Conservation (phyloP, 1,284 basidiomycete genomes). For the Rhodotorula sp. region DNA sequence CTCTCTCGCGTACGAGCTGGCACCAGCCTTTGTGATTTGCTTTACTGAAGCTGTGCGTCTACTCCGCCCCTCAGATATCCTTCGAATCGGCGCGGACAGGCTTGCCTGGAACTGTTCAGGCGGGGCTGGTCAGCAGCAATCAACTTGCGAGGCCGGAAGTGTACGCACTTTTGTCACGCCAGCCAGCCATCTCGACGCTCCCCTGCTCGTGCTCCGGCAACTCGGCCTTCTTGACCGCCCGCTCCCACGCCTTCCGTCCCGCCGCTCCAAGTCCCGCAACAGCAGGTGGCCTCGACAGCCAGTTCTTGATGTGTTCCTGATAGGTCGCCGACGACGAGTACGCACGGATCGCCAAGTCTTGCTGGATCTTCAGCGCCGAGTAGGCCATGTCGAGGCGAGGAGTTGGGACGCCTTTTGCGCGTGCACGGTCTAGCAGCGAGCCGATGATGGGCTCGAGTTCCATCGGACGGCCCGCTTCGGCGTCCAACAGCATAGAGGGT, state of each 20-base stretch:
- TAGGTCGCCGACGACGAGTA: constrained; percentile 15
- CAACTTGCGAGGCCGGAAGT: not conserved
- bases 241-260: constrained; percentile 32
- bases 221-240: constrained; percentile 10
- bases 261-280: constrained; percentile 21
- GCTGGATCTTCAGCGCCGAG: constrained; percentile 30
- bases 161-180: constrained; percentile 23
- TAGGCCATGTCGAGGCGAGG: constrained; percentile 39
- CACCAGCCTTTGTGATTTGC: too few relatives aligned
- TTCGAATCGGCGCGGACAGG: constrained; percentile 3
- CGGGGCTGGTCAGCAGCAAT: not conserved
- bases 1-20: too few relatives aligned
- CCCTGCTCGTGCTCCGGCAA: constrained; percentile 10
- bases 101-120: constrained; percentile 19
- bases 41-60: too few relatives aligned
- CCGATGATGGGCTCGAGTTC: constrained; percentile 40
- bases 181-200: constrained; percentile 9
- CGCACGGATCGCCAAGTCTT: constrained; percentile 13
- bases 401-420: constrained; percentile 34
- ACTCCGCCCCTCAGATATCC: too few relatives aligned
- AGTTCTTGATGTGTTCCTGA: constrained; percentile 30
- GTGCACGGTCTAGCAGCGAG: constrained; percentile 35
- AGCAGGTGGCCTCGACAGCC: constrained; percentile 22
- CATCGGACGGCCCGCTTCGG: constrained; percentile 35
- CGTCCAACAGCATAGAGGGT: constrained; percentile 38